Evolutionary conservation across 2,329 filamentous ascomycete genomes (phyloP).

Genomic region (Talaromyces funiculosus): DNA sequence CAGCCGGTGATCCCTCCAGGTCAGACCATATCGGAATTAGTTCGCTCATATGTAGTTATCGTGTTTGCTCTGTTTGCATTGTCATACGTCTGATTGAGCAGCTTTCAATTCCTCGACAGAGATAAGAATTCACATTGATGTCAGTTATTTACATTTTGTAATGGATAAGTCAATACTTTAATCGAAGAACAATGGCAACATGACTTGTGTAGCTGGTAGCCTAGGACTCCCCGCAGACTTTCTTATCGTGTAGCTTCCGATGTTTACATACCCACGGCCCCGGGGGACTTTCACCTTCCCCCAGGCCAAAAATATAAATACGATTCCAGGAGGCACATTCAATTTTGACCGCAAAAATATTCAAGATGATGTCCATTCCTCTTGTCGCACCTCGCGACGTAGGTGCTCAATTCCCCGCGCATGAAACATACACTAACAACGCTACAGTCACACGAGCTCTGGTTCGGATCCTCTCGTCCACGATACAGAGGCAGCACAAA

Average conservation of each 20-base stretch:
- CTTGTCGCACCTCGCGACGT: constrained; percentile 13
- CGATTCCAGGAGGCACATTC: background rate
- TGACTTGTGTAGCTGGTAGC: background rate
- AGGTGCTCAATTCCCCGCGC: background rate
- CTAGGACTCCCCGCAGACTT: background rate
- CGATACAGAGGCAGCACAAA: constrained; percentile 25
- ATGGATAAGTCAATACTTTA: background rate
- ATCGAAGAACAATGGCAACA: background rate
- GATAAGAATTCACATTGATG: too few relatives aligned
- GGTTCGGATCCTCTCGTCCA: constrained; percentile 61
- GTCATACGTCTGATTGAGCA: background rate
- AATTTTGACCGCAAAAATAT: constrained; percentile 16
- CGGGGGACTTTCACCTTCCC: too few relatives aligned
- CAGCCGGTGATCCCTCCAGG: too few relatives aligned
- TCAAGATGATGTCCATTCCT: constrained; percentile 27
- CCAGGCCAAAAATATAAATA: background rate
- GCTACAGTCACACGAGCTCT: constrained; percentile 63
- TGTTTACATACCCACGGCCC: too few relatives aligned
- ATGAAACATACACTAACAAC: background rate
- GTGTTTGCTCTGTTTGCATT: constrained; percentile 13
- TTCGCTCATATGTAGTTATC: background rate
- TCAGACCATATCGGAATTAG: constrained; percentile 8
- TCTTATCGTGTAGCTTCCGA: background rate
- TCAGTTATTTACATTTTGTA: background rate
- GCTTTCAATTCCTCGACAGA: background rate